phyloP scores from a whole-genome alignment of 495 filamentous ascomycete species.

The Platismatia glauca region DNA sequence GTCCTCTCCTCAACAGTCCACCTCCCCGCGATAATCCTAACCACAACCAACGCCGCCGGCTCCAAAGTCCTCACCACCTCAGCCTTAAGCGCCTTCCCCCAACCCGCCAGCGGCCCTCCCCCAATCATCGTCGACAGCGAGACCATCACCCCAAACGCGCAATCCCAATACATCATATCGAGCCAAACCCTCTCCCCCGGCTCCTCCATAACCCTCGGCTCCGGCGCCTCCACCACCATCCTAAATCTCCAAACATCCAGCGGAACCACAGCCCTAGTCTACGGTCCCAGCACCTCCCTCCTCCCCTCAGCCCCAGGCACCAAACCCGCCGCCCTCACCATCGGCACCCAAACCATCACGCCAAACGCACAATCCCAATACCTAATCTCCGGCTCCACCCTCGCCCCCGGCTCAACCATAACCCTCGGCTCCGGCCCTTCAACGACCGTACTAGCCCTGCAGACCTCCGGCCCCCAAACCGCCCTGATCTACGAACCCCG shows the following conservation, averaged over 20 bases:
- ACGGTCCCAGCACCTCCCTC: slow-evolving; percentile 6
- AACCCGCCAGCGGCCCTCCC: neutral
- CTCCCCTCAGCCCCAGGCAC: neutral
- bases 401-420: neutral
- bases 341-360: neutral
- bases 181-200: slow-evolving; percentile 18
- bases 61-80: slow-evolving; percentile 10
- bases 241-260: slow-evolving; percentile 1
- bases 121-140: slow-evolving; percentile 12
- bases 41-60: slow-evolving; percentile 10
- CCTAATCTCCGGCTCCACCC: neutral
- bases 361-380: neutral
- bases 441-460: neutral
- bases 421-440: neutral
- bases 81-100: neutral
- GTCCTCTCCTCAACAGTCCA: slow-evolving; percentile 5
- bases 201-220: slow-evolving; percentile 8
- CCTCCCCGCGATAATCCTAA: slow-evolving; percentile 10
- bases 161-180: slow-evolving; percentile 16
- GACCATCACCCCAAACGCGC: slow-evolving; percentile 14
- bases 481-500: neutral
- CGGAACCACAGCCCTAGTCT: slow-evolving; percentile 6
- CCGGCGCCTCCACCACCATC: slow-evolving; percentile 1
- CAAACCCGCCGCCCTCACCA: neutral
- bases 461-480: neutral